Evolutionary conservation across 441 rosid species (phyloP), one percentile per base, ranked within the genome.

Genomic region (Syzygium malaccense): DNA sequence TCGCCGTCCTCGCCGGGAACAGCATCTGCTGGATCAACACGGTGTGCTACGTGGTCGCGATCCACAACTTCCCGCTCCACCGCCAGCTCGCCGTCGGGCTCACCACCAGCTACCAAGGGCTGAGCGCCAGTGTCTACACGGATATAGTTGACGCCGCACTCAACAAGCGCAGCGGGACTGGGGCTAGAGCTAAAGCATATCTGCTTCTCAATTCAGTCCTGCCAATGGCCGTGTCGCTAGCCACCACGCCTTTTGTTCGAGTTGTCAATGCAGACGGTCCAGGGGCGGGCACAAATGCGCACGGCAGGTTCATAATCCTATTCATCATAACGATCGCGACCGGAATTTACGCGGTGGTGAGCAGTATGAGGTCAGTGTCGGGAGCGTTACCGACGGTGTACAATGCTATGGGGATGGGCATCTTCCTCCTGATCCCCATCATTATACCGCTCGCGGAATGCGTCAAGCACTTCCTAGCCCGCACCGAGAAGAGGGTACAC

Each of bases 281-380:
- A 28, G 75, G 85, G 57, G 30, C 53, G 48, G 25, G 90, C 8
- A 49, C n/a, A 12, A 87, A 53, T 45, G 71, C 75, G 89, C 90
- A 79, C 68, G 86, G 58, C 64, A 94, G 97, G 55, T 93, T 95
- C 86, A 28, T 91, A 0, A 83, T 88, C 19, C 92, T 96, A 91
- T 95, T 97, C 87, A 19, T 86, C 17, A 75, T 97, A 64, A 96
- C 99, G 20, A 91, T 93, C 48, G 95, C 91, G 62, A 96, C 98
- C 3, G 99, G 98, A 48, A 33, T 92, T 23, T 97, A 91, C 88
- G 95, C 98, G 1, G 93, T 97, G 57, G 79, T 93, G 51, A 93
- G 94, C 57, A 96, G 98, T 86, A 90, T 95, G 37, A 87, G 91
- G n/a, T 30, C 92, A 7, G 71, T 89, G 48, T 85, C 91, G 53